Evolutionary conservation across 116 monocot genomes (phyloP).

Genomic region (Thalassia testudinum): DNA sequence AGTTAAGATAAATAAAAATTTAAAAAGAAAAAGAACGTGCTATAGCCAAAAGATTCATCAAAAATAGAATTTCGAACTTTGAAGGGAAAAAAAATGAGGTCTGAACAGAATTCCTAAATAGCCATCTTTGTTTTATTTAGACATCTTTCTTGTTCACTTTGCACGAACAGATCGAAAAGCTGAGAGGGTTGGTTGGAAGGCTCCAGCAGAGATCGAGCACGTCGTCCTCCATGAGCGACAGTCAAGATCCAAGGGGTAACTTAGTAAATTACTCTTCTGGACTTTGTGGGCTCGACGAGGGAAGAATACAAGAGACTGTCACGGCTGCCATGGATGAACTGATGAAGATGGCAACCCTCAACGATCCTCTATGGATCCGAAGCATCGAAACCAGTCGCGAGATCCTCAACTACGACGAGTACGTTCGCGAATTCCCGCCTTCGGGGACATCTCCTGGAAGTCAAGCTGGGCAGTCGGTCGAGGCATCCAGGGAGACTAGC

Average conservation of each 20-base stretch:
- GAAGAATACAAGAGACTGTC: constrained; percentile 24
- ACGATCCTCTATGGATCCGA: constrained; percentile 48
- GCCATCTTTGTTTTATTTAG: too few relatives aligned
- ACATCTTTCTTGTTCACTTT: too few relatives aligned
- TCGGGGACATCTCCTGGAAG: constrained; percentile 1
- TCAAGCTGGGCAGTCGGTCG: constrained; percentile 9
- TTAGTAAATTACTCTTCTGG: not conserved
- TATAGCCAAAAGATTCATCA: too few relatives aligned
- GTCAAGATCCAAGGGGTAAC: too few relatives aligned
- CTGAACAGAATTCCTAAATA: too few relatives aligned
- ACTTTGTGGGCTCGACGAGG: constrained; percentile 25
- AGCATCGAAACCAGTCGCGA: constrained; percentile 46
- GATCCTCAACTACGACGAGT: constrained; percentile 62
- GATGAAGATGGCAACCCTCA: constrained; percentile 31
- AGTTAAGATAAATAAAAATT: too few relatives aligned
- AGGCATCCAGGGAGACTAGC: constrained; percentile 48
- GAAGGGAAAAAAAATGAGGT: too few relatives aligned
- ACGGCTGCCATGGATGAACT: constrained; percentile 30
- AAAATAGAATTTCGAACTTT: too few relatives aligned
- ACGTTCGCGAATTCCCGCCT: constrained; percentile 19
- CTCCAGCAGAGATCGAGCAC: constrained; percentile 7
- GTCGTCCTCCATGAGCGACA: constrained; percentile 10
- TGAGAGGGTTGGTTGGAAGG: constrained; percentile 14
- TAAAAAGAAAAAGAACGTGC: too few relatives aligned
- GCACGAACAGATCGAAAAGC: constrained; percentile 22